Conservation (phyloP, 495 filamentous ascomycete species). For the Entonaema liquescens region DNA sequence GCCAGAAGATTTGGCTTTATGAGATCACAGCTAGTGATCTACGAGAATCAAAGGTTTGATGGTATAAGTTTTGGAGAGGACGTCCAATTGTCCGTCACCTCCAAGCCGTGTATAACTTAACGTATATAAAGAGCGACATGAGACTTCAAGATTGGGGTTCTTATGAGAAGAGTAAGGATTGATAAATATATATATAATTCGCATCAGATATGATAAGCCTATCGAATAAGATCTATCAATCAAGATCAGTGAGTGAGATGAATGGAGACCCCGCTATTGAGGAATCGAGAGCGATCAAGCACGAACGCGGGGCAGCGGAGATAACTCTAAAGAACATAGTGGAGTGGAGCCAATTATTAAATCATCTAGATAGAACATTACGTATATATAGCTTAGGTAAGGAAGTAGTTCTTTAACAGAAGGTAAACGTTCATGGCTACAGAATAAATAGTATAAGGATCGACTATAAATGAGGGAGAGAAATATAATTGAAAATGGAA, state of each 20-base stretch:
- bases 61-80: not conserved
- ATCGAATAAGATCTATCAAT: not conserved
- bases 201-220: not conserved
- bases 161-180: not conserved
- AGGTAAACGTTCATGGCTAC: too few relatives aligned
- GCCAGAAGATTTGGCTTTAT: not conserved
- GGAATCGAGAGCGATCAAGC: not conserved
- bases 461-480: too few relatives aligned
- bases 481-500: not conserved
- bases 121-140: not conserved
- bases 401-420: too few relatives aligned
- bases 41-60: not conserved
- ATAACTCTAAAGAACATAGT: slow-evolving; percentile 5
- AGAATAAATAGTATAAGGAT: not conserved
- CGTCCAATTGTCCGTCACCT: not conserved
- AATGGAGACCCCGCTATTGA: slow-evolving; percentile 7
- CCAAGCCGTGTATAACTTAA: not conserved
- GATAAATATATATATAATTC: not conserved
- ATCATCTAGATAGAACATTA: not conserved
- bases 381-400: not conserved
- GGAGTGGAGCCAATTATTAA: slow-evolving; percentile 2
- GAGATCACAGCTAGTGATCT: not conserved
- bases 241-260: not conserved
- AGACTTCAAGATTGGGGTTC: not conserved
- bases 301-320: slow-evolving; percentile 6